Conservation (phyloP, 2,329 filamentous ascomycete species). For the Rhinocladiella similis region DNA sequence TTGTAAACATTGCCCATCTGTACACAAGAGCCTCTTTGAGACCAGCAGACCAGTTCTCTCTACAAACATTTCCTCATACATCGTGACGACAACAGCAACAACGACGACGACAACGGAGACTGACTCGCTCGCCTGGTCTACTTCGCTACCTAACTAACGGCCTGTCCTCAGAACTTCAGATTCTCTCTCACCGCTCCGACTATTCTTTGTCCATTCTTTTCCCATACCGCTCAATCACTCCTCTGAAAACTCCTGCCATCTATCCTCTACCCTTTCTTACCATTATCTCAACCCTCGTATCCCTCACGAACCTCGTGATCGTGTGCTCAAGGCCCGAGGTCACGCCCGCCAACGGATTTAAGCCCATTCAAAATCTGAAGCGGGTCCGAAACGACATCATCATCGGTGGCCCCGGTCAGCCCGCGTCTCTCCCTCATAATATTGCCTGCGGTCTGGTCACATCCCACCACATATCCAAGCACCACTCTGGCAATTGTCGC, state of each 20-base stretch:
- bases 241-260: background rate
- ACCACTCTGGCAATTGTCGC: no score
- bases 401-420: conserved; percentile 3
- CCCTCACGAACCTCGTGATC: background rate
- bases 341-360: background rate
- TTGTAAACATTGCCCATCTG: no score
- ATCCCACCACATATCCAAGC: no score
- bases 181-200: background rate
- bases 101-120: background rate
- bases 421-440: background rate
- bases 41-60: no score
- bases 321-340: background rate
- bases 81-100: no score
- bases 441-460: background rate
- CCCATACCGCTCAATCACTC: background rate
- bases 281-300: background rate
- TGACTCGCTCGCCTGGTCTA: background rate
- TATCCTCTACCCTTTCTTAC: background rate
- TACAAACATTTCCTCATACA: no score
- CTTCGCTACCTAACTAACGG: no score
- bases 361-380: conserved; percentile 2
- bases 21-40: no score
- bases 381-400: conserved; percentile 17
- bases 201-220: background rate
- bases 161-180: background rate